Conservation (phyloP, 1,139 yeast species). For the Debaryomyces sp. region DNA sequence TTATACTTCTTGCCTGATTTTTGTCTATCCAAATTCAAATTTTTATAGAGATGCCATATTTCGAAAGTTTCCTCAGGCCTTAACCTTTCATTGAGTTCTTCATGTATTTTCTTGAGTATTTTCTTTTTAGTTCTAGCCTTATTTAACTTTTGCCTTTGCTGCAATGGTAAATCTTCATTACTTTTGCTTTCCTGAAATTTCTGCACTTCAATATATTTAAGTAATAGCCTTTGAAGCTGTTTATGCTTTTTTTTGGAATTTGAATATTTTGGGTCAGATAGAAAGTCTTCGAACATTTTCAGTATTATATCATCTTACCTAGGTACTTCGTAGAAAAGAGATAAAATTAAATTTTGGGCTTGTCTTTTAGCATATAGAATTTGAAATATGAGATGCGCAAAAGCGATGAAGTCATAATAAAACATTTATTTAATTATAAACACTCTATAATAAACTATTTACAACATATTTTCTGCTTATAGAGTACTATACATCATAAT, state of each 20-base stretch:
- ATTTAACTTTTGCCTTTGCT: constrained; percentile 14
- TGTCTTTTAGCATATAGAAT: not conserved
- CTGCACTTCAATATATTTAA: constrained; percentile 23
- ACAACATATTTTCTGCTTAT: constrained; percentile 10
- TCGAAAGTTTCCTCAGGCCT: constrained; percentile 43
- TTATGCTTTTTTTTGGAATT: constrained; percentile 16
- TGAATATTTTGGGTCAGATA: constrained; percentile 15
- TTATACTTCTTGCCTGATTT: not conserved
- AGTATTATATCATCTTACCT: constrained; percentile 1
- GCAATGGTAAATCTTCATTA: constrained; percentile 11
- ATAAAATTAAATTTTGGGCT: not conserved
- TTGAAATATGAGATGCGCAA: constrained; percentile 4
- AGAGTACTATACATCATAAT: constrained; percentile 8
- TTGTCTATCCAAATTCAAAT: constrained; percentile 15
- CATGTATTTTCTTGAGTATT: constrained; percentile 17
- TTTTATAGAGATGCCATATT: constrained; percentile 33
- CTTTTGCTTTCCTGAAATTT: constrained; percentile 17
- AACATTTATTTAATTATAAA: constrained; percentile 4
- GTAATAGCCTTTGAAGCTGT: constrained; percentile 17
- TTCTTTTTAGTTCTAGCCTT: constrained; percentile 16
- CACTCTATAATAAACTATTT: constrained; percentile 11
- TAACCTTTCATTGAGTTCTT: constrained; percentile 17
- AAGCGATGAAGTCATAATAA: not conserved
- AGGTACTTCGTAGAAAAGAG: not conserved
- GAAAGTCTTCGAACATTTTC: constrained; percentile 25